Evolutionary conservation across 192 early-diverging fungal species (phyloP).

Genomic region (Spizellomyces punctatus): DNA sequence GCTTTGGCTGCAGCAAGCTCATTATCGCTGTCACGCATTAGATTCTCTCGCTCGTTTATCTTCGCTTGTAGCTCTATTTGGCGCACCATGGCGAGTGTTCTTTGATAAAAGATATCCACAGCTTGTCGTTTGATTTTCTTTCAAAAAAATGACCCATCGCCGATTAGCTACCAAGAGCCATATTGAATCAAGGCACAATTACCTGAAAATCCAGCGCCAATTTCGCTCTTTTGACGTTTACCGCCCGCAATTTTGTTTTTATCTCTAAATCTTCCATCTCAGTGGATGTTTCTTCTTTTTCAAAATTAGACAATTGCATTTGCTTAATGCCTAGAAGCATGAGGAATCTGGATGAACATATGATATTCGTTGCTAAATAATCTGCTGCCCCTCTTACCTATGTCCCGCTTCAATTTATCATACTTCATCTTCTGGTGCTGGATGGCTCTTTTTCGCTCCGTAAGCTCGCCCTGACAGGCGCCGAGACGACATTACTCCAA

Average conservation of each 20-base stretch:
- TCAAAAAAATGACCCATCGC: background rate
- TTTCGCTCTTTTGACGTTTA: conserved; percentile 26
- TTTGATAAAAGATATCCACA: conserved; percentile 20
- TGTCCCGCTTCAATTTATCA: conserved; percentile 29
- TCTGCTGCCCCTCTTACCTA: conserved; percentile 39
- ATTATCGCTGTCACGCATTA: conserved; percentile 3
- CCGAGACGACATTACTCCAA: conserved; percentile 4
- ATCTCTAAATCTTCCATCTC: conserved; percentile 22
- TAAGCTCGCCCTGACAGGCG: conserved; percentile 21
- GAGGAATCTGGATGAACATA: background rate
- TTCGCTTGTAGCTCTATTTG: conserved; percentile 30
- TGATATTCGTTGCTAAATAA: conserved; percentile 12
- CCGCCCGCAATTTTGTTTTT: background rate
- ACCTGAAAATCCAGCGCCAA: conserved; percentile 34
- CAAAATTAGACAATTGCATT: conserved; percentile 8
- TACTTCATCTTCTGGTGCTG: conserved; percentile 31
- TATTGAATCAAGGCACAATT: background rate
- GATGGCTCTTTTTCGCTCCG: conserved; percentile 36
- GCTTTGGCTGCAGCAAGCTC: background rate
- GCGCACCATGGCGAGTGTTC: conserved; percentile 22
- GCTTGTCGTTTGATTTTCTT: conserved; percentile 29
- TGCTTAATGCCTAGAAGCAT: conserved; percentile 18
- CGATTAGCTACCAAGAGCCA: conserved; percentile 12
- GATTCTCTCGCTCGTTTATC: conserved; percentile 1
- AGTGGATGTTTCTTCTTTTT: conserved; percentile 21